Base-by-base conservation (phyloP, 2,329 filamentous ascomycete species). In the Diaporthe sp. region DNA sequence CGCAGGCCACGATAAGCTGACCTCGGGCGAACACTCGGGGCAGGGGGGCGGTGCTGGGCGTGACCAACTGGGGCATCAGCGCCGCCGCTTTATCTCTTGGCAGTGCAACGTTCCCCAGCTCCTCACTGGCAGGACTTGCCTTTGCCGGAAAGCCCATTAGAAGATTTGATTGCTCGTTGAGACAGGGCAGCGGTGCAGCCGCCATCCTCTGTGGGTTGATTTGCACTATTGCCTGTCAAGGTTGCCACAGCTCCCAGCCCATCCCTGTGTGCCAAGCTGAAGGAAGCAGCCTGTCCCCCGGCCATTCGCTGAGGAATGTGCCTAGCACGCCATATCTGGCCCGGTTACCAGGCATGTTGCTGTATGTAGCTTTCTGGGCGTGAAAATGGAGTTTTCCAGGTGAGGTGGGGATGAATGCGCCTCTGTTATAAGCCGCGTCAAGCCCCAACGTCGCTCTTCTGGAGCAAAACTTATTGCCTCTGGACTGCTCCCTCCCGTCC, bases 1-100 rank as follows among this genome's bases (percentile, higher is more conserved):
- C n/a, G n/a, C n/a, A n/a, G n/a, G 19, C 47, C 47, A 37, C 51
- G 70, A 72, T 72, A 72, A 72, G 59, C 59, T 55, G 63, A 66
- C 63, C 7, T 13, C 30, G 44, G 63, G 44, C 42, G 37, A 68
- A 27, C 22, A 50, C 10, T n/a, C 19, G 22, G 56, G 61, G 15
- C 27, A 35, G 37, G 37, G 50, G 47, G 30, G 50, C 59, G 17
- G 59, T 42, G 37, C 50, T 72, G 39, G 63, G 61, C 70, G 70
- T 68, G 35, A 66, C 63, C 13, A 66, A 66, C 63, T 66, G 44
- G 63, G 63, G 15, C 63, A 66, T 63, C 44, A 66, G 63, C 44
- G 63, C 63, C 59, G 59, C 59, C 63, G 25, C 47, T 55, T 50
- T 65, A 53, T 53, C 63, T 68, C 71, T 72, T 72, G 71, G 71